Percentiles rank a stretch among this genome's conserved stretches.
phyloP scores from a whole-genome alignment of 352 stramenopile genomes.

The Phytophthora sojae region DNA sequence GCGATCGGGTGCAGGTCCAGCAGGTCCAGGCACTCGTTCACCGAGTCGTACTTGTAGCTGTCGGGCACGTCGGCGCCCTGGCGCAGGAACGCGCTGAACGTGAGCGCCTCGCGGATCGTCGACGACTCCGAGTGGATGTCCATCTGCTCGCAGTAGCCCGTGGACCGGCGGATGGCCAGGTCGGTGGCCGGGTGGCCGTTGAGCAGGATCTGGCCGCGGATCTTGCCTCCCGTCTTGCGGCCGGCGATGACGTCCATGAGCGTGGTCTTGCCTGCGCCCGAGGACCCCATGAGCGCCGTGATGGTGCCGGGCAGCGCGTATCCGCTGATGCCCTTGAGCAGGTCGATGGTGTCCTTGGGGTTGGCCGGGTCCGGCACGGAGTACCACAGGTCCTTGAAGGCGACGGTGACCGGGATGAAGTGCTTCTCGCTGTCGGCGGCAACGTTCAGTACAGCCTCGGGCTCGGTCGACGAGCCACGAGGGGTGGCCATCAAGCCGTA shows the following conservation, averaged over 20 bases:
- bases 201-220: no score
- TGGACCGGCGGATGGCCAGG: constrained; percentile 44
- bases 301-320: no score
- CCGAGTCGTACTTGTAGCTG: no score
- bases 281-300: no score
- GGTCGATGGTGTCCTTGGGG: no score
- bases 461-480: not conserved
- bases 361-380: no score
- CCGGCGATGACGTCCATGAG: no score
- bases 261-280: no score
- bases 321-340: no score
- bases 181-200: constrained; percentile 22
- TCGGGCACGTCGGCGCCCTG: constrained; percentile 48
- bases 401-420: constrained; percentile 13
- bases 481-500: constrained; percentile 8
- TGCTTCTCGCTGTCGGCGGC: constrained; percentile 2
- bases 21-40: no score
- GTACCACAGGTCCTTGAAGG: constrained; percentile 8
- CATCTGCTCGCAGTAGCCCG: constrained; percentile 77
- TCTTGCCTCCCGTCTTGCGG: no score
- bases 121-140: constrained; percentile 86
- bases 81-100: constrained; percentile 85
- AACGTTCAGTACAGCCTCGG: not conserved
- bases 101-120: constrained; percentile 87
- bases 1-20: no score